Evolutionary conservation across 2,329 filamentous ascomycete species (phyloP).

Genomic region (Pezicula rhizophila): DNA sequence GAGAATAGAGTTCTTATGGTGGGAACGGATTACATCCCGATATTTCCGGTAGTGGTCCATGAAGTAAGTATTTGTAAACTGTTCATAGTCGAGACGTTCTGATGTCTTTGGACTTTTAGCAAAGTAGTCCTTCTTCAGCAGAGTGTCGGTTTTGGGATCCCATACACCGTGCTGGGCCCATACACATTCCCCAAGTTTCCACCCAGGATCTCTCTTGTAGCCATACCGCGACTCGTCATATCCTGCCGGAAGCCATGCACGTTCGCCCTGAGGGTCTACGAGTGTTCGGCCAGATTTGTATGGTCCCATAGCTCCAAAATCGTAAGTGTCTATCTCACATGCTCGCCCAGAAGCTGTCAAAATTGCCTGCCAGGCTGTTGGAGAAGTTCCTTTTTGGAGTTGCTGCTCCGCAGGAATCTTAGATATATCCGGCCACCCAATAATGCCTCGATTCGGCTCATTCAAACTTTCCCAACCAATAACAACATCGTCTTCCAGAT

Average conservation of each 20-base stretch:
- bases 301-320: conserved; percentile 87
- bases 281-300: conserved; percentile 80
- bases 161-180: conserved; percentile 98
- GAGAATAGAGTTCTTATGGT: conserved; percentile 78
- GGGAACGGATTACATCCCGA: conserved; percentile 63
- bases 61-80: conserved; percentile 88
- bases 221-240: conserved; percentile 86
- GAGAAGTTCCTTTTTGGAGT: conserved; percentile 85
- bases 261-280: conserved; percentile 81
- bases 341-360: conserved; percentile 85
- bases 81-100: conserved; percentile 68
- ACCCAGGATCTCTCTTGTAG: conserved; percentile 80
- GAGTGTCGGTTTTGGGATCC: conserved; percentile 71
- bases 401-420: conserved; percentile 81
- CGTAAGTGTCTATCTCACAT: conserved; percentile 86
- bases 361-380: conserved; percentile 91
- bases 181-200: conserved; percentile 89
- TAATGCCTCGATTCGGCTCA: conserved; percentile 84
- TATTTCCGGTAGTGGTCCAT: conserved; percentile 79
- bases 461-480: conserved; percentile 97
- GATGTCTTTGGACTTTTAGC: conserved; percentile 69
- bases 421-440: conserved; percentile 76
- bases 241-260: conserved; percentile 74
- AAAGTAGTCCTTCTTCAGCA: conserved; percentile 86
- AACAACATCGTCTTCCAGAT: conserved; percentile 78